Conservation (phyloP, 805 yeast species). For the Isabelozyma rhagii region DNA sequence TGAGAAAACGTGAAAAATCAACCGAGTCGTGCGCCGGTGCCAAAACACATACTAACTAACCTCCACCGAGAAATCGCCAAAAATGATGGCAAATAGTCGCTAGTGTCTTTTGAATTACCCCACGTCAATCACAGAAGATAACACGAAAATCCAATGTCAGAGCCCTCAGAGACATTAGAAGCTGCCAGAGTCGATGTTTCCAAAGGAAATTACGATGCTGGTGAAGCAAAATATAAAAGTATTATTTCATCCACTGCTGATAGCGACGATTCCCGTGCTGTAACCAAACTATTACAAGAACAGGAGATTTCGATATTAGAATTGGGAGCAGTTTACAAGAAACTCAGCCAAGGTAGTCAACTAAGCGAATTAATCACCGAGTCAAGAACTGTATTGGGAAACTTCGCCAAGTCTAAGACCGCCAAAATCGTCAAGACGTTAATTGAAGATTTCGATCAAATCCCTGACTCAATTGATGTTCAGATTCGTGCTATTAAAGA, state of each 20-base stretch:
- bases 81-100: not conserved
- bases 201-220: conserved; percentile 47
- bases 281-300: conserved; percentile 31
- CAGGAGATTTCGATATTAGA: conserved; percentile 70
- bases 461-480: conserved; percentile 59
- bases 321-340: conserved; percentile 69
- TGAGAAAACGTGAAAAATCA: not conserved
- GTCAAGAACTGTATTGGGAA: conserved; percentile 68
- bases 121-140: not conserved
- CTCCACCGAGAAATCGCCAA: not conserved
- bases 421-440: conserved; percentile 84
- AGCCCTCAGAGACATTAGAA: conserved; percentile 27
- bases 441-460: conserved; percentile 70
- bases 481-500: conserved; percentile 75
- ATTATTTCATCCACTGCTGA: conserved; percentile 33
- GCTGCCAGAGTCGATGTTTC: conserved; percentile 61
- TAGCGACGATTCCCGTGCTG: conserved; percentile 3
- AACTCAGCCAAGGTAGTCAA: conserved; percentile 43
- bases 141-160: not conserved
- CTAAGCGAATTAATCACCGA: conserved; percentile 61
- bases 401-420: conserved; percentile 89
- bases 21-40: not conserved
- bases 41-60: not conserved
- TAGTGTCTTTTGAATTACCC: not conserved
- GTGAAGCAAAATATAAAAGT: conserved; percentile 58